Evolutionary conservation across 768 basidiomycete species (phyloP).

Genomic region (Phanerodontia chrysosporium): DNA sequence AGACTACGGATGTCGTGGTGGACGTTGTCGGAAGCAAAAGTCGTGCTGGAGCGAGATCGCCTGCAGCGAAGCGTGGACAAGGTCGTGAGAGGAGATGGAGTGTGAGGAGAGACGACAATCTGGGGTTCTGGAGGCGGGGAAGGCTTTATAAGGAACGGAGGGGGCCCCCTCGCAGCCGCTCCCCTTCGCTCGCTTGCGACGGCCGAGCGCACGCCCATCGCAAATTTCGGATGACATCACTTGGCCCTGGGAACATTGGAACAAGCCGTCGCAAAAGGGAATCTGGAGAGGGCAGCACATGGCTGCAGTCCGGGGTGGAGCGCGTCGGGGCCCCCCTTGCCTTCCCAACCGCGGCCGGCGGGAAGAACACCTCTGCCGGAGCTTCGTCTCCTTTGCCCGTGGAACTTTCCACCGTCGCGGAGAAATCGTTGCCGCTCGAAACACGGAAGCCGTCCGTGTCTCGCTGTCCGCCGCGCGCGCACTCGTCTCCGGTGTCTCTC

Average conservation of each 20-base stretch:
- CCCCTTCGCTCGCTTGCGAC: neutral
- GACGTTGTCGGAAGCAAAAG: neutral
- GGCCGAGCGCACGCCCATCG: neutral
- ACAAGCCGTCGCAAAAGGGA: neutral
- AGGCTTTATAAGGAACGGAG: neutral
- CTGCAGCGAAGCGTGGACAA: neutral
- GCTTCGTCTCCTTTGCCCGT: neutral
- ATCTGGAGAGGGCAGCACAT: neutral
- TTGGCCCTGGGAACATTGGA: neutral
- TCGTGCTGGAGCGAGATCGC: neutral
- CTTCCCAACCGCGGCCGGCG: neutral
- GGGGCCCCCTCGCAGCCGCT: neutral
- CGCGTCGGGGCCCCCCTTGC: neutral
- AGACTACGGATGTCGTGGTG: neutral
- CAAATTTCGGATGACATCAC: conserved; percentile 3
- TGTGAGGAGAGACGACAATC: neutral
- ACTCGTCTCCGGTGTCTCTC: neutral
- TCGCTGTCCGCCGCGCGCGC: neutral
- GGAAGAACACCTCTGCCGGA: neutral
- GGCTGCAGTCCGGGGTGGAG: neutral
- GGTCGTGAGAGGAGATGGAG: neutral
- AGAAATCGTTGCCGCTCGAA: neutral
- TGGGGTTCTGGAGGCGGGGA: neutral
- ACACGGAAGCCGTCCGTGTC: neutral
- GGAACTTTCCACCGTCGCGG: neutral